Evolutionary conservation across 2,329 filamentous ascomycete species (phyloP), one percentile per base, ranked within the genome.

Genomic region (Sporothrix schenckii): DNA sequence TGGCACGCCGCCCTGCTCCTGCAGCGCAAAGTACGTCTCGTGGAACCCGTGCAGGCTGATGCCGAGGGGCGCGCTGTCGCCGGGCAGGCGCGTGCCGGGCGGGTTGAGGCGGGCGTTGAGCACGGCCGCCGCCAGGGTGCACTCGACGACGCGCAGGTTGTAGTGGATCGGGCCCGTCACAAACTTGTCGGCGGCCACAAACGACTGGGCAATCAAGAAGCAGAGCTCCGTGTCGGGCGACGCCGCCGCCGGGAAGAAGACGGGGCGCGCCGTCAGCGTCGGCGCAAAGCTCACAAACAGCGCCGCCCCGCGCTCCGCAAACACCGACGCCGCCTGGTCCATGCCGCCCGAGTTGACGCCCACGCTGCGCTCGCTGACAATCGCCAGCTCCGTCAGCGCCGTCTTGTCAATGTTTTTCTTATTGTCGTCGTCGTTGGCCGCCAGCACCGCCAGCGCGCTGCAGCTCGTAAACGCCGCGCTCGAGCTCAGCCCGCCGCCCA

Each of bases 291-390:
- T 92, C 72, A 97, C 94, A 78, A 96, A 94, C 56, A 97, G 87
- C 11, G 95, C 93, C 52, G 91, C 92, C 66, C 92, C 94, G 74
- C 90, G 89, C 76, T 92, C 86, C 0, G 93, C 94, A 81, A 99
- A 95, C 73, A 99, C 94, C 0, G 94, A 98, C 47, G 95, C 95
- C 16, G 93, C 90, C 82, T 99, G 95, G 78, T 99, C 95, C 95
- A 99, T 98, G 70, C 94, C 95, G 80, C 95, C 95, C 5, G 93
- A 96, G 81, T 98, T 98, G 75, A 99, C 95, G 67, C 95, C 95
- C 4, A 98, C 95, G 19, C 92, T 90, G 70, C 95, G 89, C 82
- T 99, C 95, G 60, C 93, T 97, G 50, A 97, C 92, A 75, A 99
- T 94, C 27, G 95, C 94, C 67, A 98, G 85, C 81, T 98, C 94